Percentiles rank a stretch among this genome's conserved stretches.
phyloP scores from a whole-genome alignment of 768 basidiomycete genomes.

The Dioszegia hungarica region DNA sequence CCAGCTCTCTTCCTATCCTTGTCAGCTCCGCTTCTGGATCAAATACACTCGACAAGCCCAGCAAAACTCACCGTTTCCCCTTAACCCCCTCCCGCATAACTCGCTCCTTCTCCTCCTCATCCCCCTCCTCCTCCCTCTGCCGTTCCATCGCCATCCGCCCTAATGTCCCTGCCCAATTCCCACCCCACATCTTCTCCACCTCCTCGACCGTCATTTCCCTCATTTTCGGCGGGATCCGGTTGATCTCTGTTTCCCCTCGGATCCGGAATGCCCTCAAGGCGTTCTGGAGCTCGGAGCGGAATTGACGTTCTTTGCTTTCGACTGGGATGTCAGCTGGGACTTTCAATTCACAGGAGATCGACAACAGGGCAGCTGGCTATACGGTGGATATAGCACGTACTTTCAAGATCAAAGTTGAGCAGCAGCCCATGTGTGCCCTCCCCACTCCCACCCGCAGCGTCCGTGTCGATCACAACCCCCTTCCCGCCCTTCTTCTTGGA shows the following conservation, averaged over 20 bases:
- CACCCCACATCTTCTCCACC: slow-evolving; percentile 43
- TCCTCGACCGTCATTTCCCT: slow-evolving; percentile 30
- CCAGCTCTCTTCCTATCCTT: slow-evolving; percentile 10
- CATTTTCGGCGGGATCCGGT: slow-evolving; percentile 43
- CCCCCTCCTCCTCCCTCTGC: slow-evolving; percentile 26
- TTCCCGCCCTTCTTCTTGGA: neutral
- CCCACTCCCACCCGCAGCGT: neutral
- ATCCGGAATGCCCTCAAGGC: slow-evolving; percentile 39
- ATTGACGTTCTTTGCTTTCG: slow-evolving; percentile 35
- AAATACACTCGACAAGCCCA: too few species aligned
- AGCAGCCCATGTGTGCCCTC: slow-evolving; percentile 20
- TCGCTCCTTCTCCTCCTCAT: slow-evolving; percentile 16
- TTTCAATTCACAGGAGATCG: neutral
- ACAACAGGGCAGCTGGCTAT: neutral
- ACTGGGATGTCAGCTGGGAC: slow-evolving; percentile 19
- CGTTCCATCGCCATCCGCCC: slow-evolving; percentile 28
- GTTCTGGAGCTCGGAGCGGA: slow-evolving; percentile 30
- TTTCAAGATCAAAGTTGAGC: slow-evolving; percentile 49
- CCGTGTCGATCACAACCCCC: neutral
- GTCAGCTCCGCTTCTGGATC: neutral
- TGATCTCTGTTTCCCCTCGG: slow-evolving; percentile 46
- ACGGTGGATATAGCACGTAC: too few species aligned
- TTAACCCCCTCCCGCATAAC: slow-evolving; percentile 23
- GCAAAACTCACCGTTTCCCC: slow-evolving; percentile 39
- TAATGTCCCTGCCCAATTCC: slow-evolving; percentile 36